A percentile compares a stretch with the other conserved stretches of the same genome.
These are phyloP conservation scores for Cladosporium phlei DNA, from an alignment of 2,329 filamentous ascomycete genomes.

Conservation along the genomic window DNA sequence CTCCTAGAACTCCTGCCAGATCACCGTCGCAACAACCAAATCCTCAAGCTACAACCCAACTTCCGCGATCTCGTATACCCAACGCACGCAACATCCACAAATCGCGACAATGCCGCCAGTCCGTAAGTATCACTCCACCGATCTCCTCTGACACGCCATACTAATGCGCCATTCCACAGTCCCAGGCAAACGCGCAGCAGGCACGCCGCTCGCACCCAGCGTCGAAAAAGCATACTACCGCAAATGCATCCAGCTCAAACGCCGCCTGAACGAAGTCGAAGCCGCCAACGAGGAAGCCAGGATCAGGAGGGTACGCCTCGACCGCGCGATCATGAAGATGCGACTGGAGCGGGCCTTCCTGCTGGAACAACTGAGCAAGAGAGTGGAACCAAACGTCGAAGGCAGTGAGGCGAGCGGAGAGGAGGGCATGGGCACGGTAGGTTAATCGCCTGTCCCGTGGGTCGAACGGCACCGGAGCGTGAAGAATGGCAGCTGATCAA, in stretches of 20 bases:
- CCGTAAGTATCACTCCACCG: background rate
- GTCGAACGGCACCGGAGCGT: background rate
- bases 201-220: constrained; percentile 66
- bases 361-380: constrained; percentile 45
- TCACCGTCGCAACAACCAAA: too few species aligned
- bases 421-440: constrained; percentile 26
- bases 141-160: background rate
- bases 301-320: constrained; percentile 71
- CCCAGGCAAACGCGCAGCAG: constrained; percentile 18
- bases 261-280: constrained; percentile 86
- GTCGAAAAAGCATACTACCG: constrained; percentile 93
- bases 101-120: background rate
- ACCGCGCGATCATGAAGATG: constrained; percentile 85
- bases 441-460: background rate
- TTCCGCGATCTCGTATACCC: too few species aligned
- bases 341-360: constrained; percentile 71
- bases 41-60: too few species aligned
- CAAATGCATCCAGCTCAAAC: constrained; percentile 93
- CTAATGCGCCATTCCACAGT: constrained; percentile 8
- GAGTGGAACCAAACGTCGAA: constrained; percentile 45
- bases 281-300: constrained; percentile 82
- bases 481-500: background rate
- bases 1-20: too few species aligned
- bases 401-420: constrained; percentile 33
- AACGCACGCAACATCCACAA: background rate